Evolutionary conservation across 352 stramenopile species (phyloP).

Genomic region (Halophytophthora polymorphica): DNA sequence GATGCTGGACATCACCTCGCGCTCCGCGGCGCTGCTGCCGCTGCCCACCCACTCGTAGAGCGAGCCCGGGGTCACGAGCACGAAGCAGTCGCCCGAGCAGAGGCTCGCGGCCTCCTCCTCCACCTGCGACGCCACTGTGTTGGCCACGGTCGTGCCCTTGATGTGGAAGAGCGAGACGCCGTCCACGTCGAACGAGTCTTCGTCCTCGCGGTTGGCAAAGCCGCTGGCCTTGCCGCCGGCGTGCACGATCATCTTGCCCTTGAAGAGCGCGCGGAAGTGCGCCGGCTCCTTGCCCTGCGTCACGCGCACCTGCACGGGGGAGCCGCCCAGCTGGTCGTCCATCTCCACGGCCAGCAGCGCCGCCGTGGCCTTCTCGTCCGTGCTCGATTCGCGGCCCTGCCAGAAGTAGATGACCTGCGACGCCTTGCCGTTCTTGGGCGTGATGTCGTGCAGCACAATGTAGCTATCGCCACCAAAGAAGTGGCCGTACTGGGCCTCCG

Average conservation of each 20-base stretch:
- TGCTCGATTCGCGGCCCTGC: conserved; percentile 81
- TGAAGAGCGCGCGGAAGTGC: conserved; percentile 89
- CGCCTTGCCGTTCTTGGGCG: conserved; percentile 54
- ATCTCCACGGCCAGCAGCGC: conserved; percentile 68
- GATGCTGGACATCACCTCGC: conserved; percentile 57
- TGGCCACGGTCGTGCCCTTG: conserved; percentile 81
- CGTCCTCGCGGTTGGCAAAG: conserved; percentile 79
- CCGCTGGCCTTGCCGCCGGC: conserved; percentile 86
- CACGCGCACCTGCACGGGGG: conserved; percentile 84
- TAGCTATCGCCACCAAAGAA: conserved; percentile 97
- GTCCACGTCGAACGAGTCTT: conserved; percentile 86
- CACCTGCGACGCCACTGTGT: conserved; percentile 86
- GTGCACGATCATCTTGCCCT: conserved; percentile 89
- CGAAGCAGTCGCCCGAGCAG: conserved; percentile 87
- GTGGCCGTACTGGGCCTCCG: conserved; percentile 78
- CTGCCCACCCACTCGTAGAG: conserved; percentile 79
- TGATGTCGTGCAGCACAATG: conserved; percentile 89
- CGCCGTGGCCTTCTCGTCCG: conserved; percentile 85
- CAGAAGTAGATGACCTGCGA: conserved; percentile 92
- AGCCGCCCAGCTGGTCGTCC: conserved; percentile 82
- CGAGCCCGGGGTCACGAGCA: conserved; percentile 69
- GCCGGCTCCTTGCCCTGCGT: conserved; percentile 84
- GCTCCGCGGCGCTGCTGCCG: conserved; percentile 67
- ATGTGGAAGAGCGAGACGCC: conserved; percentile 89
- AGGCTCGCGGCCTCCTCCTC: conserved; percentile 73